Evolutionary conservation across 2,329 filamentous ascomycete genomes (phyloP).

Genomic region (Moelleriella libera): DNA sequence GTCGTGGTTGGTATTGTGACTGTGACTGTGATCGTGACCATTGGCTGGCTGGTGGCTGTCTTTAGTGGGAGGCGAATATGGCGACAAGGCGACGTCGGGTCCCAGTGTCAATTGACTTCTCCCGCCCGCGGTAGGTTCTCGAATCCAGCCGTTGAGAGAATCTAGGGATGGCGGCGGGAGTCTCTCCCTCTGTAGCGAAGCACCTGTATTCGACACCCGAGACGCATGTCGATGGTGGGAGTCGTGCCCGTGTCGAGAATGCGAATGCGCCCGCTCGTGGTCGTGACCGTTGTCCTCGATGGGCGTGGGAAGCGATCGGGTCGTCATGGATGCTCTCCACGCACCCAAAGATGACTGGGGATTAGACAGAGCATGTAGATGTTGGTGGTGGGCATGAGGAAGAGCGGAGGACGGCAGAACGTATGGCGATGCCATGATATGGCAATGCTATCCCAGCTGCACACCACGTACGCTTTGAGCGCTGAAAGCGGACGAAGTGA

Average conservation of each 20-base stretch:
- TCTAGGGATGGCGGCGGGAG: slow-evolving; percentile 16
- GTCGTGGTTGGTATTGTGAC: background rate
- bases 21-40: slow-evolving; percentile 6
- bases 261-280: slow-evolving; percentile 12
- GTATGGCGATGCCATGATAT: slow-evolving; percentile 35
- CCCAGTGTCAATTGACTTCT: slow-evolving; percentile 23
- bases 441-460: background rate
- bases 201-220: slow-evolving; percentile 15
- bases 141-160: slow-evolving; percentile 24
- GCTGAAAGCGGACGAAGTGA: slow-evolving; percentile 4
- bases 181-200: slow-evolving; percentile 15
- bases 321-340: slow-evolving; percentile 19
- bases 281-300: slow-evolving; percentile 16
- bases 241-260: slow-evolving; percentile 13
- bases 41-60: slow-evolving; percentile 5
- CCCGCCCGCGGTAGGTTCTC: slow-evolving; percentile 24
- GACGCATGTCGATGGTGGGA: slow-evolving; percentile 12
- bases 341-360: slow-evolving; percentile 24
- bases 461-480: background rate
- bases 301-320: slow-evolving; percentile 15
- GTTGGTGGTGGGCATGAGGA: slow-evolving; percentile 30
- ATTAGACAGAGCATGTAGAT: slow-evolving; percentile 24
- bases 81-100: slow-evolving; percentile 12
- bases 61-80: slow-evolving; percentile 10
- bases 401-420: slow-evolving; percentile 36